A percentile compares a stretch with the other conserved stretches of the same genome.
Conservation (phyloP, 176 grass and related monocot genomes). For the Chloris gayana region DNA sequence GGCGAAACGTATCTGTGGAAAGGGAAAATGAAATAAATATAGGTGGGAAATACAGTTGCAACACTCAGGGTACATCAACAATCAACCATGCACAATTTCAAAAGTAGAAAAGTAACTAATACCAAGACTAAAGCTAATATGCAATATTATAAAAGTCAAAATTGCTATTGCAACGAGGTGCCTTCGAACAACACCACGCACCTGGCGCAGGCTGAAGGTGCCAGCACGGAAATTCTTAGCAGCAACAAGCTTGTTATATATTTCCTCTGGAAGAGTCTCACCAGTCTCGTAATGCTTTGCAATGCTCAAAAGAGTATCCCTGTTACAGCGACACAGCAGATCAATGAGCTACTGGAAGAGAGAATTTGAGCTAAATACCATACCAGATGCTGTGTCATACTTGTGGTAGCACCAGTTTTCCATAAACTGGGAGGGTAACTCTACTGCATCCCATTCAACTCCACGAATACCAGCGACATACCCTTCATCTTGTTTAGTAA, state of each 20-base stretch:
- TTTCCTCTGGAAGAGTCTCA: constrained; percentile 92
- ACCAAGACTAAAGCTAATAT: background rate
- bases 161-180: background rate
- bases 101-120: background rate
- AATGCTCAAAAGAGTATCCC: constrained; percentile 92
- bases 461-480: constrained; percentile 92
- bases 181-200: constrained; percentile 1
- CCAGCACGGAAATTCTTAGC: constrained; percentile 99
- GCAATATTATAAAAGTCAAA: background rate
- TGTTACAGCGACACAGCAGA: constrained; percentile 41
- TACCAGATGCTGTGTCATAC: constrained; percentile 43
- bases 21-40: constrained; percentile 2
- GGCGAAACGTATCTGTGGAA: constrained; percentile 84
- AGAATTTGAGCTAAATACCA: constrained; percentile 15
- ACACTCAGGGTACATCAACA: background rate
- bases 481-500: constrained; percentile 95
- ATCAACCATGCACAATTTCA: background rate
- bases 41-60: too few species aligned
- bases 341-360: background rate
- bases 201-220: constrained; percentile 90
- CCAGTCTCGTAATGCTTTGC: constrained; percentile 95
- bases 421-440: constrained; percentile 98
- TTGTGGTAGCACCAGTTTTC: constrained; percentile 99
- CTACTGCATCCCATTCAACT: constrained; percentile 99
- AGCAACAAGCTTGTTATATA: constrained; percentile 88